Percentiles rank a stretch among this genome's conserved stretches.
These are phyloP conservation scores for Euphorbia peplus DNA, from an alignment of 345 rosid species.

Conservation along the genomic window DNA sequence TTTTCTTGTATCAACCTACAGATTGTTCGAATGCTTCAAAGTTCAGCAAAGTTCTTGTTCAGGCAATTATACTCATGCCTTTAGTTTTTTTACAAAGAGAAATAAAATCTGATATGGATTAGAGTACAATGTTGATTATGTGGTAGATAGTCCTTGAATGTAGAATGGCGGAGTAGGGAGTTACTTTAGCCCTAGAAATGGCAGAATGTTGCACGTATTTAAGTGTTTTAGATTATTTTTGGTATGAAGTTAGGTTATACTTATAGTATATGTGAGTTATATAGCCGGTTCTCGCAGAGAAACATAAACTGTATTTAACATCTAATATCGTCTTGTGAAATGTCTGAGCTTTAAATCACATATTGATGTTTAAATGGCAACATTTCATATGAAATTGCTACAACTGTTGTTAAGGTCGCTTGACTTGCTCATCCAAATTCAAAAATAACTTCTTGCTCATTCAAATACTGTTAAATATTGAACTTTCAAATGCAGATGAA, in stretches of 20 bases:
- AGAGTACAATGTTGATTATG: too few relatives aligned
- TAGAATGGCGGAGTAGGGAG: neutral
- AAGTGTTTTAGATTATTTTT: too few relatives aligned
- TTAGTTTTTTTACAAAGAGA: neutral
- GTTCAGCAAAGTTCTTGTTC: neutral
- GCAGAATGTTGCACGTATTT: too few relatives aligned
- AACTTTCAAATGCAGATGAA: too few relatives aligned
- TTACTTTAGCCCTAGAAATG: neutral
- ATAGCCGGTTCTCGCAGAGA: neutral
- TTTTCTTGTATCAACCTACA: neutral
- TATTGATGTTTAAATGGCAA: neutral
- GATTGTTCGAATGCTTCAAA: constrained; percentile 1
- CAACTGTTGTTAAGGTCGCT: too few relatives aligned
- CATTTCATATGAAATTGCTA: too few relatives aligned
- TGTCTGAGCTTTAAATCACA: neutral
- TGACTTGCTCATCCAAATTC: too few relatives aligned
- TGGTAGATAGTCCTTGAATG: neutral
- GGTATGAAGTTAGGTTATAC: neutral
- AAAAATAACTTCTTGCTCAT: too few relatives aligned
- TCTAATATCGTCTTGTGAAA: neutral
- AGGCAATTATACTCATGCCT: neutral
- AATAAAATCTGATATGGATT: too few relatives aligned
- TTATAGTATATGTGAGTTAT: neutral
- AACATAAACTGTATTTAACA: neutral
- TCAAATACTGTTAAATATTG: too few relatives aligned